Base-by-base conservation (phyloP, 139 green algal species). In the Parachlorella kessleri region DNA sequence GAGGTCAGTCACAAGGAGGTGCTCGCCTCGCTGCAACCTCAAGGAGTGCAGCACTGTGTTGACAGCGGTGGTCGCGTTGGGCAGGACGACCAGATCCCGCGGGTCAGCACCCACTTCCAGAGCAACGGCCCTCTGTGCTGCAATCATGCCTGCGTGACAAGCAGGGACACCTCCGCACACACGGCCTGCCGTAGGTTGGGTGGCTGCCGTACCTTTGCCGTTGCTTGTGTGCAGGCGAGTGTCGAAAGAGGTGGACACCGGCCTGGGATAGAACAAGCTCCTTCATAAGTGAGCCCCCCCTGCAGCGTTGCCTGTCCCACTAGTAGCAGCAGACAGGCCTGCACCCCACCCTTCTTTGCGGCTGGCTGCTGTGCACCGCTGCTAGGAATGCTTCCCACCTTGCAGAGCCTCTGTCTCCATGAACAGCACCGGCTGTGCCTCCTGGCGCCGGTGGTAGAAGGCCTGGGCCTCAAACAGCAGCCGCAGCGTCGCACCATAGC, bases 401-500 rank as follows among this genome's bases (percentile, higher is more conserved):
- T 64, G 55, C 55, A 89, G 41, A 3, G 78, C 82, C 9, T 72
- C 36, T 0, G 78, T 87, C 87, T 93, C 89, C 83, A 90, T 89
- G 75, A 91, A 92, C 2, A 66, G 66, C 24, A 92, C 86, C 2
- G 84, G 84, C 78, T 91, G 83, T 30, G 65, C 72, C 85, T 93
- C 87, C 78, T 90, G 55, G 37, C 70, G 76, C 35, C 71, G 55
- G 48, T 77, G 79, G 71, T 85, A 90, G 83, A 83, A 90, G 1
- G 30, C 26, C 74, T 88, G 85, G 2, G 83, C 83, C 35, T 86
- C 71, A 36, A 90, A 32, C 0, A 54, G 75, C 32, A 87, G 37
- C 74, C 86, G 88, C 68, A 89, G 81, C 2, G 86, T 76, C 3
- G 90, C 90, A 0, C 90, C 90, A 66, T 92, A 94, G 73, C 67